Conservation (phyloP, 2,329 filamentous ascomycete species). For the Scytalidium sp. region DNA sequence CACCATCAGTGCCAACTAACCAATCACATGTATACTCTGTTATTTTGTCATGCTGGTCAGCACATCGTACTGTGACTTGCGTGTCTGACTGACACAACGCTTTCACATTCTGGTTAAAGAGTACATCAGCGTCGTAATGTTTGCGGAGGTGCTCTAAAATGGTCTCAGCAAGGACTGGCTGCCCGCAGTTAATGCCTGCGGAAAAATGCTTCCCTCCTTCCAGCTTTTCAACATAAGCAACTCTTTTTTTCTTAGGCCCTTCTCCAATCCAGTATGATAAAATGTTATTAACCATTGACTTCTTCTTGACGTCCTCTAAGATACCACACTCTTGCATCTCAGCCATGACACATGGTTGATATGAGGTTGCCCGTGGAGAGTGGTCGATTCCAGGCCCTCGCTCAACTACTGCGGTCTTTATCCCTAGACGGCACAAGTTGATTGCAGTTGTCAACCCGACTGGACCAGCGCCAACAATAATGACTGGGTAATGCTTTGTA, state of each 20-base stretch:
- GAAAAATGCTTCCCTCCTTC: background rate
- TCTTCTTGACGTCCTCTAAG: conserved; percentile 43
- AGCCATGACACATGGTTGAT: conserved; percentile 53
- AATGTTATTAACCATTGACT: conserved; percentile 7
- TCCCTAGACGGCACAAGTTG: background rate
- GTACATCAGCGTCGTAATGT: background rate
- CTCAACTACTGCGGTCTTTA: background rate
- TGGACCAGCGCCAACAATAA: conserved; percentile 3
- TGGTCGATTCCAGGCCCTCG: conserved; percentile 4
- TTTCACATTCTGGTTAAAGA: background rate
- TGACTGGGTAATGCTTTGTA: background rate
- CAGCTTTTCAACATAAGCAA: background rate
- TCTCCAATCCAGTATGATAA: background rate
- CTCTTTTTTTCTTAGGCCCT: background rate
- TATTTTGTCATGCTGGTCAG: background rate
- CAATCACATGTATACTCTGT: background rate
- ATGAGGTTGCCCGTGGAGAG: conserved; percentile 42
- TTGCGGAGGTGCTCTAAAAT: background rate
- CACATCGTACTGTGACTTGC: background rate
- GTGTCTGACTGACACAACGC: background rate
- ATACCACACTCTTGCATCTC: conserved; percentile 58
- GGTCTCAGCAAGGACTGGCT: background rate
- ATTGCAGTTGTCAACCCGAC: background rate
- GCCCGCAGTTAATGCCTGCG: background rate
- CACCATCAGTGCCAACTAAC: background rate